Evolutionary conservation across 2,329 filamentous ascomycete species (phyloP), one percentile per base, ranked within the genome.

Genomic region (Colletotrichum limetticola): DNA sequence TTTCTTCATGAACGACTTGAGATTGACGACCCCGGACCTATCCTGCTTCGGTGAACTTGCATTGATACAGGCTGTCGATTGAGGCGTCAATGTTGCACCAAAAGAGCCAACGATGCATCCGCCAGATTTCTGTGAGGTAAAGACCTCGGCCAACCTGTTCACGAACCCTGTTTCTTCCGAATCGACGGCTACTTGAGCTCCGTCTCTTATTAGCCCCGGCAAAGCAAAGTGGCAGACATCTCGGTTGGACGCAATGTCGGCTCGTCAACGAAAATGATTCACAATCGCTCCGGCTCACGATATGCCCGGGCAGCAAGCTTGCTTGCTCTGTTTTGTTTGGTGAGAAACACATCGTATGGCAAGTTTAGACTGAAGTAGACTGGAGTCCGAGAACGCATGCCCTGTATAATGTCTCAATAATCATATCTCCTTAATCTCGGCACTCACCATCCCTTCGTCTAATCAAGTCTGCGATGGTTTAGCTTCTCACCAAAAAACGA

Each of bases 91-190:
- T 24, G 6, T 53, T 24, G 30, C 12, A 24, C 42, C 30, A 12
- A 19, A 6, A 49, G 53, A 37, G 56, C 19, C 42, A 42, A 49
- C 32, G n/a, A 22, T 46, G 14, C 22, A 24, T n/a, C 24, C 35
- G 37, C 42, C 42, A 14, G 19, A 37, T 67, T 68, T 52, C 64
- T 52, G 49, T 72, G 46, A 56, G 60, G 70, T 64, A 65, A 65
- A 5, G 37, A 35, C 55, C 60, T 56, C 42, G 59, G 59, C 30
- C 49, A n/a, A 12, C 4, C 56, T n/a, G 35, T 11, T 30, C 22
- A 42, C 30, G 49, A 62, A 62, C 57, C 71, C 60, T 66, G 35
- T 61, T 73, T 71, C 71, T 62, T 28, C 66, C 71, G 61, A 66
- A 30, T 30, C 32, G 14, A 66, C 46, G 46, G 32, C 49, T 53